Evolutionary conservation across 2,329 filamentous ascomycete species (phyloP).

Genomic region (Arthrinium phaeospermum): DNA sequence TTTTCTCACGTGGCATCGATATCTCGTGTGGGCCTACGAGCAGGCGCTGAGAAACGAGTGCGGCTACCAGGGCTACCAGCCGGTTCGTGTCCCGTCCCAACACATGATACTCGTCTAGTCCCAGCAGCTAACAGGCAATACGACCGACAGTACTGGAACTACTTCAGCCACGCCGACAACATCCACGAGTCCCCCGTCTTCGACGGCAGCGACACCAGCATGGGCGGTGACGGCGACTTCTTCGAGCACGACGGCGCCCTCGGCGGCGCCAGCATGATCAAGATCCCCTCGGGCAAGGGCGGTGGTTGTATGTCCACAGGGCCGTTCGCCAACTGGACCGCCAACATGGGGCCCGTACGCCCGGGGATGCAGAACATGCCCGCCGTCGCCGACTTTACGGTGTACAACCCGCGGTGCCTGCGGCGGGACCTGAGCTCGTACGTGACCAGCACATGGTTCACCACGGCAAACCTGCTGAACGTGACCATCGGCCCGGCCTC

Average conservation of each 20-base stretch:
- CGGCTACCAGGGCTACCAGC: constrained; percentile 47
- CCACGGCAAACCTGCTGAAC: neutral
- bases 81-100: constrained; percentile 30
- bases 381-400: neutral
- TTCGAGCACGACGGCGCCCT: constrained; percentile 26
- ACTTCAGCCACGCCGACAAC: constrained; percentile 52
- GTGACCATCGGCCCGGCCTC: neutral
- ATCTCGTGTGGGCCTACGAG: constrained; percentile 46
- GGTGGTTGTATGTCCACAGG: constrained; percentile 57
- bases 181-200: constrained; percentile 58
- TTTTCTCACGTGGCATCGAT: constrained; percentile 51
- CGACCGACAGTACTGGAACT: constrained; percentile 54
- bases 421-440: constrained; percentile 6
- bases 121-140: neutral
- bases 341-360: neutral
- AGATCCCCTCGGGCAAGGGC: constrained; percentile 53
- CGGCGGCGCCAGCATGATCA: constrained; percentile 30
- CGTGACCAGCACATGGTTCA: neutral
- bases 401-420: constrained; percentile 17
- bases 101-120: neutral
- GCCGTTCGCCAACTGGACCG: constrained; percentile 39
- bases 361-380: neutral
- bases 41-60: constrained; percentile 47
- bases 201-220: constrained; percentile 56
- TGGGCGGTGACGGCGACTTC: constrained; percentile 53